These are phyloP conservation scores for Candida nanaspora DNA, from an alignment of 805 yeast genomes.

Conservation along the genomic window DNA sequence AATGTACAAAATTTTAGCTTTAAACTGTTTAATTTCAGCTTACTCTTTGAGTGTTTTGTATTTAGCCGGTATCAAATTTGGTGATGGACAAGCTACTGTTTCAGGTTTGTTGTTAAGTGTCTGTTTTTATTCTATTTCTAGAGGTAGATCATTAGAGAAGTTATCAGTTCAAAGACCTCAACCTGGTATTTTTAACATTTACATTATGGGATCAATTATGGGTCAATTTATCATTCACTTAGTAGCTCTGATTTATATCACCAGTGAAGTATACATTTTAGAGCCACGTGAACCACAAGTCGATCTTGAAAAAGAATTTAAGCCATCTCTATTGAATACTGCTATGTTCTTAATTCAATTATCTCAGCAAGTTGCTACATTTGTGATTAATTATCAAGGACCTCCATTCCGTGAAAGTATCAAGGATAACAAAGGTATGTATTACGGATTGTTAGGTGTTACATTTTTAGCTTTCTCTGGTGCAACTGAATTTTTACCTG, in stretches of 20 bases:
- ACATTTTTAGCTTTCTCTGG: conserved; percentile 84
- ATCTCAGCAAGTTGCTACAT: conserved; percentile 95
- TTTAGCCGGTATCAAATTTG: conserved; percentile 95
- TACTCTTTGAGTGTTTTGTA: conserved; percentile 90
- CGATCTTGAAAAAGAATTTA: conserved; percentile 82
- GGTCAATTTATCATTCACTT: conserved; percentile 96
- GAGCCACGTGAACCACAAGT: conserved; percentile 92
- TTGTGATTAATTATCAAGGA: conserved; percentile 97
- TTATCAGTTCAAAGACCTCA: conserved; percentile 93
- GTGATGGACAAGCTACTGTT: conserved; percentile 96
- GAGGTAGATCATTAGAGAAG: conserved; percentile 86
- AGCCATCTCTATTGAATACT: conserved; percentile 88
- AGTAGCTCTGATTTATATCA: conserved; percentile 71
- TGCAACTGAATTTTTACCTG: conserved; percentile 91
- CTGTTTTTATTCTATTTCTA: conserved; percentile 91
- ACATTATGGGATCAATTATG: conserved; percentile 95
- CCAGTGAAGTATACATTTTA: conserved; percentile 71
- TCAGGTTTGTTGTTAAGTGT: conserved; percentile 90
- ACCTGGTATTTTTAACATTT: conserved; percentile 90
- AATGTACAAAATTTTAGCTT: conserved; percentile 96
- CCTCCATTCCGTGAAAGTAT: conserved; percentile 92
- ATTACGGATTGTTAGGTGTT: conserved; percentile 88
- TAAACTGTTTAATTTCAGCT: conserved; percentile 95
- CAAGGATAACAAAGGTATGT: conserved; percentile 91
- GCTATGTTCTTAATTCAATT: conserved; percentile 92